phyloP scores from a whole-genome alignment of 768 basidiomycete species.

The Psilocybe tampanensis region DNA sequence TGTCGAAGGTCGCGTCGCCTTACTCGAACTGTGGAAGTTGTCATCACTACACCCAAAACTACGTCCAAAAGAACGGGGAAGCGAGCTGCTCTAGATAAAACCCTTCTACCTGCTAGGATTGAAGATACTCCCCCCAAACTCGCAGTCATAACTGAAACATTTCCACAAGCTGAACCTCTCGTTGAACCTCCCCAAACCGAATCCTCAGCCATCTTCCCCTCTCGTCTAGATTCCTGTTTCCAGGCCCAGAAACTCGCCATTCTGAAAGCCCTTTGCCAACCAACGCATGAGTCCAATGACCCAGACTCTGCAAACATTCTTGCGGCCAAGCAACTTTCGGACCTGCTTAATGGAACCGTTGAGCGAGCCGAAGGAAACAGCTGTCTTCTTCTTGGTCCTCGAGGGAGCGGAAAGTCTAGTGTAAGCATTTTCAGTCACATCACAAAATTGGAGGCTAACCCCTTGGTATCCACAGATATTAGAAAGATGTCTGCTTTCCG shows the following conservation, averaged over 20 bases:
- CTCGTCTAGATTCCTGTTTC: not conserved
- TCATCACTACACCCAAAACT: not conserved
- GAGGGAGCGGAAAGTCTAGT: constrained; percentile 84
- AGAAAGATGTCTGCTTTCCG: constrained; percentile 51
- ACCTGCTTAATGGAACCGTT: constrained; percentile 74
- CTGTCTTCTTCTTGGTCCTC: constrained; percentile 83
- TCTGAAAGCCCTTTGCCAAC: constrained; percentile 43
- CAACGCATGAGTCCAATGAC: constrained; percentile 3
- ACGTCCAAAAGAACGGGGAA: not conserved
- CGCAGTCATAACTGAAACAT: not conserved
- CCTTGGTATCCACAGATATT: constrained; percentile 56
- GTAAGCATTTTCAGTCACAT: constrained; percentile 43
- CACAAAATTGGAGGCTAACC: not conserved
- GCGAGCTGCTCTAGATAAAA: not conserved
- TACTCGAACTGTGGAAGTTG: not conserved
- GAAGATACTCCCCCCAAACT: not conserved
- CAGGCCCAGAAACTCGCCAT: constrained; percentile 31
- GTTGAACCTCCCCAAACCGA: not conserved
- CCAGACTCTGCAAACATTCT: constrained; percentile 37
- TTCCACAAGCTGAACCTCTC: not conserved
- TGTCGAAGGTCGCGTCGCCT: not conserved
- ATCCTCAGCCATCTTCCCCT: not conserved
- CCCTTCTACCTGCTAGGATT: not conserved
- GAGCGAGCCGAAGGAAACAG: constrained; percentile 90
- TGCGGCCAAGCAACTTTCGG: constrained; percentile 59